Percentiles rank a stretch among this genome's conserved stretches.
Evolutionary conservation across 805 yeast species (phyloP).

Genomic region (Candida awuae): DNA sequence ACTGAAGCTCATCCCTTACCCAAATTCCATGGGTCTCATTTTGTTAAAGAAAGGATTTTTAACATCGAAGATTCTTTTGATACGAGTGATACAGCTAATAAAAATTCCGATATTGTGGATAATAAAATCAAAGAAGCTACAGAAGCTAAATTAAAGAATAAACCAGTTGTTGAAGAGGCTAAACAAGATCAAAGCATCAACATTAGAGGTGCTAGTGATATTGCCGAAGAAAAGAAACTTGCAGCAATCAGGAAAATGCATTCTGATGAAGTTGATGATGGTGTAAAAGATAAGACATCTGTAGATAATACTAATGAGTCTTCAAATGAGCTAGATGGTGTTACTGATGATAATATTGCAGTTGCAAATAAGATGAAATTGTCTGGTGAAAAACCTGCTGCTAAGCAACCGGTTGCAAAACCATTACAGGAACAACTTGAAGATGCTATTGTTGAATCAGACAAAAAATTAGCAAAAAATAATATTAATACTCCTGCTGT

Average conservation of each 20-base stretch:
- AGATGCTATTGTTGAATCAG: constrained; percentile 8
- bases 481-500: background rate
- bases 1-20: constrained; percentile 95
- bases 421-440: constrained; percentile 23
- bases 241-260: too few relatives aligned
- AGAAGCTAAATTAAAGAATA: too few relatives aligned
- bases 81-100: background rate
- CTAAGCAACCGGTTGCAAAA: constrained; percentile 21
- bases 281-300: background rate
- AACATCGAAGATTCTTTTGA: constrained; percentile 21
- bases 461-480: background rate
- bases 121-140: too few relatives aligned
- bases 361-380: constrained; percentile 7
- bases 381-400: constrained; percentile 1
- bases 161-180: too few relatives aligned
- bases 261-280: constrained; percentile 1
- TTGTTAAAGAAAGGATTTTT: constrained; percentile 59
- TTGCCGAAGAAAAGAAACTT: background rate
- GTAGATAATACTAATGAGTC: background rate
- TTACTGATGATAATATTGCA: constrained; percentile 4
- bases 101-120: background rate
- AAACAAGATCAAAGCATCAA: background rate
- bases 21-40: constrained; percentile 43
- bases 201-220: background rate
- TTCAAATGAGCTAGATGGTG: too few relatives aligned